Evolutionary conservation across 306 rosid species (phyloP), one percentile per base, ranked within the genome.

Genomic region (Quercus parvula): DNA sequence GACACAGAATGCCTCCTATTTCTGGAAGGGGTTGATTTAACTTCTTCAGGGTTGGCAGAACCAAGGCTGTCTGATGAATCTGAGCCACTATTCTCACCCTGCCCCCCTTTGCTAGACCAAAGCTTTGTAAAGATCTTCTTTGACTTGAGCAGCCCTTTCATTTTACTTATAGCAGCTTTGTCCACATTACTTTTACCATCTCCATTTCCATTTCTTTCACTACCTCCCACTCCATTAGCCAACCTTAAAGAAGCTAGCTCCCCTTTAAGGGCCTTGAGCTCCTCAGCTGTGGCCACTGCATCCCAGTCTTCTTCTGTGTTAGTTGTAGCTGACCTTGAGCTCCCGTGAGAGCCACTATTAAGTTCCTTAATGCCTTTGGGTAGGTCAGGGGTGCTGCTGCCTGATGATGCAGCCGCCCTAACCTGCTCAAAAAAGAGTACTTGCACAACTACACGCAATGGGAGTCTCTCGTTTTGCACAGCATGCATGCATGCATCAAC

Each of bases 1-100:
- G 99, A 96, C 75, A 93, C 98, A 67, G 99, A 93, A 88, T 90
- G 90, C 87, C 99, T 93, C 84, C 94, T 85, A 72, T 91, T 96
- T 85, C 99, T 89, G 20, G 92, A 93, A 70, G 98, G 96, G 9
- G 98, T 93, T 14, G 92, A 91, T 84, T 93, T 96, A 14, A 76
- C 94, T 83, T 95, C 99, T 84, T 95, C 99, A 5, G 93, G 97
- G 71, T 88, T 89, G 56, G 84, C 91, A 78, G 98, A 95, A 75
- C 91, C 95, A 63, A 82, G 91, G 66, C 98, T 90, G 67, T 86
- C 98, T 0, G 98, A 91, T 9, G 99, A 93, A 62, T 96, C 99
- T 0, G 99, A 96, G 46, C 99, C 96, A 75, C 98, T 96, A 74
- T 93, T 93, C 74, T 90, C 98, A 0, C 90, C 98, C 1, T 82